Percentiles rank a stretch among this genome's conserved stretches.
Conservation (phyloP, 805 yeast species). For the Tetrapisispora fleetii region DNA sequence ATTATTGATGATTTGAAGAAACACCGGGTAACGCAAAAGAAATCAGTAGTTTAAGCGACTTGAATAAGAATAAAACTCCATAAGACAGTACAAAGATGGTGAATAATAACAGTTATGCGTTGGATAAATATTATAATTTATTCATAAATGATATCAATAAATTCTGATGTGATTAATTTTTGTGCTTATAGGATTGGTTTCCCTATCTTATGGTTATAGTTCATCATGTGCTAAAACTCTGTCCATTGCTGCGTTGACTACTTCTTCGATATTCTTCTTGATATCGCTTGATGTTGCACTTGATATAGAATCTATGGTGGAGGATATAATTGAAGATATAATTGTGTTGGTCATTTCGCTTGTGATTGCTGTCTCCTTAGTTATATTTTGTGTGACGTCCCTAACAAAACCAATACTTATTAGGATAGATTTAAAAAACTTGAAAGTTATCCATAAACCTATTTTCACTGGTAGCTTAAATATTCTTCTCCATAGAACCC, state of each 20-base stretch:
- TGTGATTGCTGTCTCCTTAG: not conserved
- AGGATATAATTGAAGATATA: not conserved
- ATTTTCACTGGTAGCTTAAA: conserved; percentile 26
- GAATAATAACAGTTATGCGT: no score
- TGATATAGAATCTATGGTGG: not conserved
- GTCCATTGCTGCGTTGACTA: conserved; percentile 21
- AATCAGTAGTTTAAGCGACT: no score
- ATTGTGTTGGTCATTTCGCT: not conserved
- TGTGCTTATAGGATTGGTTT: no score
- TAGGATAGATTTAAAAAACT: conserved; percentile 30
- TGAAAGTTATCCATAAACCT: conserved; percentile 25
- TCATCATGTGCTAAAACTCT: conserved; percentile 20
- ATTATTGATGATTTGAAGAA: no score
- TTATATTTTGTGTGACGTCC: not conserved
- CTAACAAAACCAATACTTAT: conserved; percentile 20
- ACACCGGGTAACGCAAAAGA: not conserved
- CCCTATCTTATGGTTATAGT: conserved; percentile 4
- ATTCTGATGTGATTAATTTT: no score
- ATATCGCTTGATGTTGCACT: not conserved
- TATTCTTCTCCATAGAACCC: conserved; percentile 30
- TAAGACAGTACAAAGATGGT: no score
- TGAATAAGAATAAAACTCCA: no score
- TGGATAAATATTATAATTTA: no score
- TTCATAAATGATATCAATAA: no score
- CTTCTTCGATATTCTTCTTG: conserved; percentile 7